A percentile compares a stretch with the other conserved stretches of the same genome.
Conservation (phyloP, 1,139 yeast species). For the Hemisphaericaspora subhashii region DNA sequence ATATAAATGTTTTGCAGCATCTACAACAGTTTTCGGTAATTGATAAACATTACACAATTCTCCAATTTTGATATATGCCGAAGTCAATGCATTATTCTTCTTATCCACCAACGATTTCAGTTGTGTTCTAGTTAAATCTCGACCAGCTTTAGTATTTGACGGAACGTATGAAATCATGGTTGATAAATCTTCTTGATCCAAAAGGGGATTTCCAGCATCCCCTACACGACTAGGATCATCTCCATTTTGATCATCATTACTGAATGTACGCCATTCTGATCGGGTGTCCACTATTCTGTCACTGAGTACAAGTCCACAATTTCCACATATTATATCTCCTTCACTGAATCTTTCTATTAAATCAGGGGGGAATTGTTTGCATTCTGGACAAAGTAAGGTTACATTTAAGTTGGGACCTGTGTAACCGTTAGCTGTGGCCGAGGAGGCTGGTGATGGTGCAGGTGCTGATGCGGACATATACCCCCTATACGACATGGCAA, state of each 20-base stretch:
- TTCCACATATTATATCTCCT: constrained; percentile 96
- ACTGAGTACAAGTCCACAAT: constrained; percentile 90
- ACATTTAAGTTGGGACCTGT: constrained; percentile 78
- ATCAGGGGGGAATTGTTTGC: constrained; percentile 93
- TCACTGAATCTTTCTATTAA: constrained; percentile 91
- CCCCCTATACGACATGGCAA: constrained; percentile 1
- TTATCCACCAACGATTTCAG: constrained; percentile 79
- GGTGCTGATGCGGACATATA: not conserved
- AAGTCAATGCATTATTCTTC: constrained; percentile 79
- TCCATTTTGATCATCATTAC: constrained; percentile 94
- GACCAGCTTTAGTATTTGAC: constrained; percentile 70
- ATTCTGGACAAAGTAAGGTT: constrained; percentile 90
- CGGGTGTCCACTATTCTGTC: constrained; percentile 92
- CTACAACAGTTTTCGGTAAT: constrained; percentile 89
- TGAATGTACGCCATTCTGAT: constrained; percentile 97
- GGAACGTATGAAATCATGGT: constrained; percentile 87
- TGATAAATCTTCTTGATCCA: constrained; percentile 87
- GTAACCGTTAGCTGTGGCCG: constrained; percentile 20
- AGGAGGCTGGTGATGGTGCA: not conserved
- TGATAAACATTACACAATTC: constrained; percentile 98
- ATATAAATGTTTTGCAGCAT: constrained; percentile 94
- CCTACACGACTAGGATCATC: constrained; percentile 99
- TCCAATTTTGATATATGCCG: constrained; percentile 86
- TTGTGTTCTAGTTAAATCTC: constrained; percentile 88
- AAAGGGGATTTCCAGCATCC: constrained; percentile 90